Base-by-base conservation (phyloP, 1,139 yeast genomes). In the Hyphopichia pseudoburtonii region DNA sequence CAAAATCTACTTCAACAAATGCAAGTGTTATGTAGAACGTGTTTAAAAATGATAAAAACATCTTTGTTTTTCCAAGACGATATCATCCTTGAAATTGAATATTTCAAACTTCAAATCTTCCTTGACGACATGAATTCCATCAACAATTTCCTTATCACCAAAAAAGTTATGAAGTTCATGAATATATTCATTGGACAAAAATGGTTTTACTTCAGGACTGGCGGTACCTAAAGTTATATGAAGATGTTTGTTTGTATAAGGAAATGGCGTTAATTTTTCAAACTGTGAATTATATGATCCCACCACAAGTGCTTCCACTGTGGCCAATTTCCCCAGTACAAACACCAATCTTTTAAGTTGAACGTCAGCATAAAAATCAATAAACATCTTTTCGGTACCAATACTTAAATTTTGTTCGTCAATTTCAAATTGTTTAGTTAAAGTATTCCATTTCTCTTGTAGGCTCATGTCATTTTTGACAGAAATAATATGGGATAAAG, bases 201-300 rank as follows among this genome's bases (percentile, higher is more conserved):
- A 44, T 2, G 95, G 82, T 38, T 62, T 67, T 4, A 77, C 68
- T 0, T 68, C 67, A 0, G 64, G 60, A 4, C 64, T 52, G 4
- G 66, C 57, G 0, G 88, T 77, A 0, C 94, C 96, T 7, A 90
- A 53, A 0, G 98, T 90, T 22, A 90, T 76, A 56, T 92, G 98
- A 0, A 84, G 73, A 41, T 57, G 54, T 34, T 57, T 54, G 50
- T 81, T 86, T 2, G 73, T 60, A 12, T 23, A 34, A 5, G 36
- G 33, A 8, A 34, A 22, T 5, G 14, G 8, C 15, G 14, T 22
- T 5, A 28, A 7, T 18, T 28, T n/a, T 4, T 17, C 17, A 12
- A 17, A 17, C 16, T 12, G n/a, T 4, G 57, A 42, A 2, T 45
- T 34, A 60, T 63, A 4, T 40, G 51, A 51, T 11, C 48, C 46